Base-by-base conservation (phyloP, 768 basidiomycete species). In the Psilocybe cubensis region DNA sequence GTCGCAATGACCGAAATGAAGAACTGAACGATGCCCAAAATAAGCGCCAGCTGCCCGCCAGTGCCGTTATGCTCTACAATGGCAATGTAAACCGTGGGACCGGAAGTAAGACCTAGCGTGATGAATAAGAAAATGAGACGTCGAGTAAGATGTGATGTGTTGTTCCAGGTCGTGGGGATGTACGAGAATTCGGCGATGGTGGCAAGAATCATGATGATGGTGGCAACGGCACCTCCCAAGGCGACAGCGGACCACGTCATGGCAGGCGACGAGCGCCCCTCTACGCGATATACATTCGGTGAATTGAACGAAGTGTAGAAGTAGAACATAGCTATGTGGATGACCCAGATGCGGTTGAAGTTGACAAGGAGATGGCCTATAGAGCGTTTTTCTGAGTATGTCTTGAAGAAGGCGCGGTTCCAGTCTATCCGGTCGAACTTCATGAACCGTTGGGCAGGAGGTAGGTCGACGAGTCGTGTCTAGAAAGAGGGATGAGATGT, bases 281-380 rank as follows among this genome's bases (percentile, higher is more conserved):
- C 75, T 54, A 82, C 73, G 24, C 80, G 79, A 69, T 98, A 99
- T 66, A 98, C 79, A 31, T 83, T 85, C 1, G 94, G 93, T 14
- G 95, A 90, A 74, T 98, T 98, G 79, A 83, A 97, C 35, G 96
- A 81, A 18, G 96, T 98, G 78, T 97, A 98, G 76, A 88, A 98
- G 84, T 90, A 98, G 80, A 89, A 98, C 70, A 98, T 74, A 28
- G 96, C 85, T 57, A 99, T 79, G 76, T 98, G 97, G 61, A 96
- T 90, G 73, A 98, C 94, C 96, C 97, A 99, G 65, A 99, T 93
- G 45, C 96, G 92, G 78, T 98, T 98, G 80, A 99, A 99, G 81
- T 99, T 98, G 83, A 99, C 96, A 57, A 98, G 83, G 1, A 98
- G 82, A 72, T 99, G 97, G 38, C 94, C 91, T 72, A 96, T 94